Base-by-base conservation (phyloP, 768 basidiomycete species). In the Mycena epipterygia region DNA sequence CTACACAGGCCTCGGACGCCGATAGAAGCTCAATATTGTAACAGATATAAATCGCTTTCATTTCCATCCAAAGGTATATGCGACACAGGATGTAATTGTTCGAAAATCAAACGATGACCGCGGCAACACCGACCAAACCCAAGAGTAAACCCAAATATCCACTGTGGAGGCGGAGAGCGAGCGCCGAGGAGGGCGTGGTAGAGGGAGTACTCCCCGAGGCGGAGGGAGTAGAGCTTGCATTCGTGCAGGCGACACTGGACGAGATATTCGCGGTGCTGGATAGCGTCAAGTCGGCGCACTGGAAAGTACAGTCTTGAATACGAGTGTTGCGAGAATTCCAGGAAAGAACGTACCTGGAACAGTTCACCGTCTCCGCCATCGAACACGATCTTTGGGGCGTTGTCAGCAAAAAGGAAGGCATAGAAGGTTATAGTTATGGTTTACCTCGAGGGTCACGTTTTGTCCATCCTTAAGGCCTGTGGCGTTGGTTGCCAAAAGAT, bases 211-310 rank as follows among this genome's bases (percentile, higher is more conserved):
- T n/a, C n/a, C n/a, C n/a, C n/a, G 53, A 41, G 17, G 33, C 48
- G 11, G 39, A 8, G 29, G 61, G 13, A 14, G 61, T 37, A 17
- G 74, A 39, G 46, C 68, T 71, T 21, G 73, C 70, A 11, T 85
- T 83, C 14, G 74, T 70, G 73, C 84, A 85, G 51, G 78, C 76
- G 35, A 83, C 76, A 64, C 82, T 85, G 37, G 86, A 81, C 1
- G 90, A 85, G 35, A 89, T 81, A 21, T 83, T 86, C 71, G 84
- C 84, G 3, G 57, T 53, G 23, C 82, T 86, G 46, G 90, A 86
- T 35, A 97, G 82, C 23, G 91, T 90, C 74, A 96, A 79, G 80
- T 96, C 95, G 41, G 95, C 87, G 76, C 95, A 96, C 92, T 95
- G 75, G 16, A 46, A 14, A 33, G n/a, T 59, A 57, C 13, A 5